phyloP scores from a whole-genome alignment of 1,284 basidiomycete genomes.

The Fomitopsis palustris region DNA sequence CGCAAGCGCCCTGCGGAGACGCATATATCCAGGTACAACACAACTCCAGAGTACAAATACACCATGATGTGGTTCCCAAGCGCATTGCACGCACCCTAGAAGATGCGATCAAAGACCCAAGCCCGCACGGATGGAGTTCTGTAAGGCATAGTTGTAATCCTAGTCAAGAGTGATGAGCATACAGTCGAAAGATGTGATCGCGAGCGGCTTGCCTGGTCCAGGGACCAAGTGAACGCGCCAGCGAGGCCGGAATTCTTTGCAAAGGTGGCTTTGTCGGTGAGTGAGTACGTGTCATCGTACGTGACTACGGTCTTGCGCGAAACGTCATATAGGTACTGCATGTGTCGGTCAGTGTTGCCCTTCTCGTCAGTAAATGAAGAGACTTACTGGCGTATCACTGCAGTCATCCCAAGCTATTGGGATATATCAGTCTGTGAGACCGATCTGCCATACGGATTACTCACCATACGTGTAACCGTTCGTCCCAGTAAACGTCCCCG shows the following conservation, averaged over 20 bases:
- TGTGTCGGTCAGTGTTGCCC: neutral
- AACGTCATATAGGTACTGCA: slow-evolving; percentile 42
- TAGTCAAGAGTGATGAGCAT: slow-evolving; percentile 12
- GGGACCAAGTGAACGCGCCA: slow-evolving; percentile 58
- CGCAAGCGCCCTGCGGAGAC: no score
- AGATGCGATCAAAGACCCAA: slow-evolving; percentile 22
- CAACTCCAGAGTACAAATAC: no score
- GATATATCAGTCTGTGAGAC: neutral
- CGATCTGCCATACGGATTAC: slow-evolving; percentile 8
- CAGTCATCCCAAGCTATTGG: slow-evolving; percentile 58
- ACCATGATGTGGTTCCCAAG: no score
- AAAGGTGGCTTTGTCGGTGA: slow-evolving; percentile 64
- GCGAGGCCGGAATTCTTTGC: slow-evolving; percentile 57
- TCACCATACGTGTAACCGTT: slow-evolving; percentile 50
- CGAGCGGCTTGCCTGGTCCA: slow-evolving; percentile 42
- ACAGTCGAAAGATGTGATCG: neutral
- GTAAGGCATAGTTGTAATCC: slow-evolving; percentile 43
- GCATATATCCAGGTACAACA: no score
- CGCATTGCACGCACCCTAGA: neutral
- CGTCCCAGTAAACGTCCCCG: slow-evolving; percentile 39
- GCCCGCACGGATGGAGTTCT: slow-evolving; percentile 40
- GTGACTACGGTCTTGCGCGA: slow-evolving; percentile 55
- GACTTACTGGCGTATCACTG: slow-evolving; percentile 55
- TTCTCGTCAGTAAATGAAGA: neutral
- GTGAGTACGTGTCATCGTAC: slow-evolving; percentile 67